Percentiles rank a stretch among this genome's conserved stretches.
Evolutionary conservation across 768 basidiomycete species (phyloP).

Genomic region (Candolleomyces efflorescens): DNA sequence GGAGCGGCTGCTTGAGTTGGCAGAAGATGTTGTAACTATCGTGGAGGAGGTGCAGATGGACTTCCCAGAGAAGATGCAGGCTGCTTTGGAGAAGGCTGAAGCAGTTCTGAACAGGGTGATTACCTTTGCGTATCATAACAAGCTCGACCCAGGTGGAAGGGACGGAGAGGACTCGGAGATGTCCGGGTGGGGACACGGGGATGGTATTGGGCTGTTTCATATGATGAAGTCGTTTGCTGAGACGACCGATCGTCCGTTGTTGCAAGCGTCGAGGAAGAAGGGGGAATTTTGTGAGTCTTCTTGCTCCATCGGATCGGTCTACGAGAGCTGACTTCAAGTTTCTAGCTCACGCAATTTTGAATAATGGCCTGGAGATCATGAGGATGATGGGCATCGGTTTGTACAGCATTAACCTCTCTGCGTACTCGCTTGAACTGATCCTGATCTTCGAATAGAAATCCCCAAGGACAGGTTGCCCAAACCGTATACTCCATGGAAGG

Average conservation of each 20-base stretch:
- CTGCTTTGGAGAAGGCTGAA: too few species aligned
- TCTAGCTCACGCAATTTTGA: background rate
- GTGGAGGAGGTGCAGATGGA: too few species aligned
- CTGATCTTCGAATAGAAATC: background rate
- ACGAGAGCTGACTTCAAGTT: background rate
- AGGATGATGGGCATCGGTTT: background rate
- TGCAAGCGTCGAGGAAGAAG: background rate
- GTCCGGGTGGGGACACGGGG: background rate
- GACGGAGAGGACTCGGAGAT: too few species aligned
- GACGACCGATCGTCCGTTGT: background rate
- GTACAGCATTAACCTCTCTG: background rate
- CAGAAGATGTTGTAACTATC: too few species aligned
- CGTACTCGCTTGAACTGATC: background rate
- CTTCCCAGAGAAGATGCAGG: too few species aligned
- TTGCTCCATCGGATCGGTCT: background rate
- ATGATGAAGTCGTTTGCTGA: background rate
- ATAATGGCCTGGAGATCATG: background rate
- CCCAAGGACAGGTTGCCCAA: background rate
- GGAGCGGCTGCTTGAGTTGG: too few species aligned
- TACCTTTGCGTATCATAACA: too few species aligned
- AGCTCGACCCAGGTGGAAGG: too few species aligned
- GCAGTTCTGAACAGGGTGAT: too few species aligned
- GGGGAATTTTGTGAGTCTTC: background rate
- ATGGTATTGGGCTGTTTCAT: background rate
- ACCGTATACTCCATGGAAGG: conserved; percentile 17